A percentile compares a stretch with the other conserved stretches of the same genome.
Evolutionary conservation across 2,329 filamentous ascomycete genomes (phyloP).

Genomic region (Elsinoe necatrix): DNA sequence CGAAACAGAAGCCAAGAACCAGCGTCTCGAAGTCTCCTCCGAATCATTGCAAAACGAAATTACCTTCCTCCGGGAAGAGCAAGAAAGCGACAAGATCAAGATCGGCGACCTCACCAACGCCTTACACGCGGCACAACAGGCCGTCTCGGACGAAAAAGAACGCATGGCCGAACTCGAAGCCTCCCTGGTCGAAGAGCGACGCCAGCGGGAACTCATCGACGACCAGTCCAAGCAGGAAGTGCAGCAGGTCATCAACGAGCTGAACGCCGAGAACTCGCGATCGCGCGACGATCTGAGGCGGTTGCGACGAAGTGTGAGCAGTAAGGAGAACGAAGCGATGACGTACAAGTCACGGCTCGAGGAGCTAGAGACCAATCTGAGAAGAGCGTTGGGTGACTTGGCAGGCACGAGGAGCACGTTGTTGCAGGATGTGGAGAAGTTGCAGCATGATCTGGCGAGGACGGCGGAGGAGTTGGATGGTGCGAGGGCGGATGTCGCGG

Average conservation of each 20-base stretch:
- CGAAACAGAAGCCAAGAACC: slow-evolving; percentile 79
- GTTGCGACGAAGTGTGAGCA: slow-evolving; percentile 72
- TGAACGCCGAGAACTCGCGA: slow-evolving; percentile 72
- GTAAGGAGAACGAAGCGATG: slow-evolving; percentile 77
- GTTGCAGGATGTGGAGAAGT: slow-evolving; percentile 71
- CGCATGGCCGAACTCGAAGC: slow-evolving; percentile 45
- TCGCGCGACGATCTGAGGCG: slow-evolving; percentile 80
- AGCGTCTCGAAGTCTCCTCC: slow-evolving; percentile 79
- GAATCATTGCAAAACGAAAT: slow-evolving; percentile 92
- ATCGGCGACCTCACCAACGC: slow-evolving; percentile 87
- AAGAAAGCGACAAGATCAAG: slow-evolving; percentile 95
- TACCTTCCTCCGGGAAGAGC: slow-evolving; percentile 89
- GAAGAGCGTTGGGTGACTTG: slow-evolving; percentile 78
- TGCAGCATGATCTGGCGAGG: slow-evolving; percentile 80
- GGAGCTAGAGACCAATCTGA: slow-evolving; percentile 81
- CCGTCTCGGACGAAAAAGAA: slow-evolving; percentile 77
- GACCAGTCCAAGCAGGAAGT: slow-evolving; percentile 90
- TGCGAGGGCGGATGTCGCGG: slow-evolving; percentile 67
- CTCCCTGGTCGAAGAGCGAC: slow-evolving; percentile 68
- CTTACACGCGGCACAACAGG: slow-evolving; percentile 68
- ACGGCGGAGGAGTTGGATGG: slow-evolving; percentile 74
- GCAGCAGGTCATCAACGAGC: slow-evolving; percentile 84
- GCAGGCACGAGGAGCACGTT: slow-evolving; percentile 78
- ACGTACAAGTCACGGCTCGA: slow-evolving; percentile 86
- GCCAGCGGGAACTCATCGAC: slow-evolving; percentile 78